Conservation (phyloP, 2,329 filamentous ascomycete genomes). For the Aspergillus eucalypticola region DNA sequence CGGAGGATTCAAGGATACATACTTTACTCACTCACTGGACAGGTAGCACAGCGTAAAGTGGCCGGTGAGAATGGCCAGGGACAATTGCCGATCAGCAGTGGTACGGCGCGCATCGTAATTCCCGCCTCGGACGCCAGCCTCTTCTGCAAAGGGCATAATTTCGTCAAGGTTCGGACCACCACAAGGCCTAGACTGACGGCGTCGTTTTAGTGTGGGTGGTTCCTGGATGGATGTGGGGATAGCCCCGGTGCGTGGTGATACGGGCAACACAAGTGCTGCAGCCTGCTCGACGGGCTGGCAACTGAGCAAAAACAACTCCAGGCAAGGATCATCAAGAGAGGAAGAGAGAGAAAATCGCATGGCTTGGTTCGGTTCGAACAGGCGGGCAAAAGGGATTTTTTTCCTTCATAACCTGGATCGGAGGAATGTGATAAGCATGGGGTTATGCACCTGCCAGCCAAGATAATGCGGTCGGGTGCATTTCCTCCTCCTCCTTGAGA, state of each 20-base stretch:
- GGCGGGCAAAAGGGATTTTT: no score
- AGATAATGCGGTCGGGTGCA: neutral
- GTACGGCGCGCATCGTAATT: slow-evolving; percentile 23
- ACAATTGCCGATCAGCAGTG: slow-evolving; percentile 16
- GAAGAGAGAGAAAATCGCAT: neutral
- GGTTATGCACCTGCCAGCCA: neutral
- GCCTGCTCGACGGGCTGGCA: neutral
- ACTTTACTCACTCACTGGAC: neutral
- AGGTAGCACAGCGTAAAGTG: slow-evolving; percentile 5
- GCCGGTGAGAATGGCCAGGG: slow-evolving; percentile 9
- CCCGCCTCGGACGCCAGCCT: slow-evolving; percentile 17
- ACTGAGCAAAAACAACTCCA: neutral
- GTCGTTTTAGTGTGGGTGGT: slow-evolving; percentile 22
- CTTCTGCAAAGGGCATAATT: slow-evolving; percentile 12
- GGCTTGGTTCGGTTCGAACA: neutral
- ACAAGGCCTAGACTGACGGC: slow-evolving; percentile 28
- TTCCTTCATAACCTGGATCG: neutral
- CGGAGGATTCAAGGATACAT: neutral
- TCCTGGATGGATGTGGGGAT: slow-evolving; percentile 22
- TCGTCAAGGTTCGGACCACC: slow-evolving; percentile 26
- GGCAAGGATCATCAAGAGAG: neutral
- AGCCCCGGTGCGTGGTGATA: slow-evolving; percentile 21
- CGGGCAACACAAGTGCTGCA: neutral
- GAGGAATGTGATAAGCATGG: slow-evolving; percentile 2
- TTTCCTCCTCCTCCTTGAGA: neutral